These are phyloP conservation scores for Cladosporium velox DNA, from an alignment of 2,329 filamentous ascomycete genomes.

Conservation along the genomic window DNA sequence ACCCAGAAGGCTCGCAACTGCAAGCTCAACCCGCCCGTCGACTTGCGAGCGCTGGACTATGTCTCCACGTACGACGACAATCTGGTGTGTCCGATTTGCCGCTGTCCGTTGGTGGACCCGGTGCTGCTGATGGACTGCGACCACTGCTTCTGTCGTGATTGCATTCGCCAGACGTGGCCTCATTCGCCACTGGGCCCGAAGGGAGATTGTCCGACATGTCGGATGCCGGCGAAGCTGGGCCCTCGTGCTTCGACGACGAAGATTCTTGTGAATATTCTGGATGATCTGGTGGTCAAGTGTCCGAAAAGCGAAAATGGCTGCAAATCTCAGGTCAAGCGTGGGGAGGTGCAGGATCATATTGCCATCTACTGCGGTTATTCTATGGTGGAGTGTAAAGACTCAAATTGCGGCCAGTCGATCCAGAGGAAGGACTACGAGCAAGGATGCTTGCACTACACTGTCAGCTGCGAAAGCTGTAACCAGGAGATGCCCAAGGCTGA, in stretches of 20 bases:
- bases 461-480: slow-evolving; percentile 56
- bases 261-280: slow-evolving; percentile 61
- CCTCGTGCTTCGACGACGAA: slow-evolving; percentile 46
- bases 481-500: slow-evolving; percentile 57
- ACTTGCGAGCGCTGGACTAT: slow-evolving; percentile 61
- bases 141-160: slow-evolving; percentile 64
- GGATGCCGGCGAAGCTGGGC: slow-evolving; percentile 46
- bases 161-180: slow-evolving; percentile 54
- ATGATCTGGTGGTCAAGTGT: slow-evolving; percentile 62
- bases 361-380: slow-evolving; percentile 62
- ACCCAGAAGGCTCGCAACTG: slow-evolving; percentile 30
- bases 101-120: slow-evolving; percentile 62
- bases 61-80: slow-evolving; percentile 59
- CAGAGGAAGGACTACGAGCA: slow-evolving; percentile 56
- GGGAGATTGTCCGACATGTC: slow-evolving; percentile 59
- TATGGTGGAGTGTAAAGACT: slow-evolving; percentile 54
- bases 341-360: slow-evolving; percentile 60
- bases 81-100: slow-evolving; percentile 65
- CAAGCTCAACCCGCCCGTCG: slow-evolving; percentile 44
- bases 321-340: slow-evolving; percentile 54
- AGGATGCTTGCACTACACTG: slow-evolving; percentile 57
- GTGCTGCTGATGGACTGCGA: slow-evolving; percentile 60
- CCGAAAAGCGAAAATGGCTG: slow-evolving; percentile 59
- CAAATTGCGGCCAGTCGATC: slow-evolving; percentile 54
- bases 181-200: slow-evolving; percentile 36